Evolutionary conservation across 345 rosid species (phyloP).

Genomic region (Litchi chinensis): DNA sequence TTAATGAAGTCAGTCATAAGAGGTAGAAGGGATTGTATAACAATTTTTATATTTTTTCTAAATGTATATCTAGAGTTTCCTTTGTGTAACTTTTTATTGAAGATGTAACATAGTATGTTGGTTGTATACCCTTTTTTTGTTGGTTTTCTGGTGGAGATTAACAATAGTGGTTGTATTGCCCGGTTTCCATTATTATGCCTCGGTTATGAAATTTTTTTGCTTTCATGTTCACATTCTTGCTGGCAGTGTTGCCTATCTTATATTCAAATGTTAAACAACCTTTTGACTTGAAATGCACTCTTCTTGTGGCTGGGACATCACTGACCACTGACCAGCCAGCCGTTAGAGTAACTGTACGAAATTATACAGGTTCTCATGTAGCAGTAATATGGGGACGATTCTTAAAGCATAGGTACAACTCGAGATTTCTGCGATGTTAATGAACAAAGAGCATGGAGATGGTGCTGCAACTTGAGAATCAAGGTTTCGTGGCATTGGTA

Average conservation of each 20-base stretch:
- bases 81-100: background rate
- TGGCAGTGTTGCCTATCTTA: background rate
- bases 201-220: background rate
- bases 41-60: background rate
- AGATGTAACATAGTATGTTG: conserved; percentile 5
- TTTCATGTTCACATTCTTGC: background rate
- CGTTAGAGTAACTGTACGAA: background rate
- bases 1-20: conserved; percentile 4
- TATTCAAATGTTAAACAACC: background rate
- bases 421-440: too few relatives aligned
- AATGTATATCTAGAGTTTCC: background rate
- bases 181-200: background rate
- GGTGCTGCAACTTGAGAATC: background rate
- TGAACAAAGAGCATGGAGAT: background rate
- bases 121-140: background rate
- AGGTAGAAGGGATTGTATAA: background rate
- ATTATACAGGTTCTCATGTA: background rate
- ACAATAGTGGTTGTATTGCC: background rate
- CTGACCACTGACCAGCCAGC: background rate
- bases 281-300: conserved; percentile 7
- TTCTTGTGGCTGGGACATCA: background rate
- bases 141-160: background rate
- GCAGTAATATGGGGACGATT: background rate
- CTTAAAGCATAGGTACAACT: background rate
- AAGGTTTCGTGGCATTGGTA: background rate